Evolutionary conservation across 2,329 filamentous ascomycete genomes (phyloP), one percentile per base, ranked within the genome.

Genomic region (Botrytis aclada): DNA sequence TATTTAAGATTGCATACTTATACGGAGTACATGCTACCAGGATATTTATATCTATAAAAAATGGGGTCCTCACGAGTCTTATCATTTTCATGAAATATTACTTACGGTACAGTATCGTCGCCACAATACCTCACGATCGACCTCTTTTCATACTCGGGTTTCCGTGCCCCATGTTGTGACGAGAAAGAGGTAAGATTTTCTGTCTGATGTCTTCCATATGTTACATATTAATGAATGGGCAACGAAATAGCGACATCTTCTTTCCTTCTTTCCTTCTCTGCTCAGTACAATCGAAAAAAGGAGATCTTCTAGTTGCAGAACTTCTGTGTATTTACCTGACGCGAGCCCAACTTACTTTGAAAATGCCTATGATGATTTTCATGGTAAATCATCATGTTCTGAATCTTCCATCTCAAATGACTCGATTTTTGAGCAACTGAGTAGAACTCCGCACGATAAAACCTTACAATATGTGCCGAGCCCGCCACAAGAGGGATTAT

Each of bases 131-230:
- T 22, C 45, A 34, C 25, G 22, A 65, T 37, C 14, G 20, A 39
- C 14, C 43, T 66, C 32, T 16, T 39, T 37, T 37, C 20, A 54
- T 41, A 67, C 64, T 67, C 64, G 64, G 64, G 47, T 54, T 67
- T 67, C 34, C 34, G 47, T 22, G 29, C 16, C 37, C 61, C 25
- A 43, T 20, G 18, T 18, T 39, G n/a, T 39, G 5, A 63, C n/a
- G 25, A 43, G n/a, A 9, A 63, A 25, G 37, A 63, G 25, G 37
- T 14, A 63, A 20, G 16, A 54, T 29, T 18, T 16, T 39, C 29
- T n/a, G 20, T 51, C 32, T 47, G 43, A 18, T 66, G 18, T 51
- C 20, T 51, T 22, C 34, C 12, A 51, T 51, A 20, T 54, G 14
- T 25, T 47, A n/a, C 45, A 37, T n/a, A n/a, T n/a, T 22, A 10